These are phyloP conservation scores for Coffea eugenioides DNA, from an alignment of 257 asterid genomes.

Conservation along the genomic window DNA sequence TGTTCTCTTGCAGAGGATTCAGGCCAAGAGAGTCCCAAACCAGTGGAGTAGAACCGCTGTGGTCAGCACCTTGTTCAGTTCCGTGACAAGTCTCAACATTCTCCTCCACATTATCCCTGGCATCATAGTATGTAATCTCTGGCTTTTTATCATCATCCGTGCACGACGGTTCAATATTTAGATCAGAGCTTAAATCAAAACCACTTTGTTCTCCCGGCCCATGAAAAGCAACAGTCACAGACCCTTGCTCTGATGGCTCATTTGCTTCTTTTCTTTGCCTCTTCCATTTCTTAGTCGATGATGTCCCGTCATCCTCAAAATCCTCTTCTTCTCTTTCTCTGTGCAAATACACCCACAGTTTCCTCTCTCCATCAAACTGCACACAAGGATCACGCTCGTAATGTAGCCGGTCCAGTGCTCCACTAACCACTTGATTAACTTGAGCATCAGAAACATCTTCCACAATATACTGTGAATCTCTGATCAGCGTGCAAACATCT, in stretches of 20 bases:
- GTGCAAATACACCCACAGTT: conserved; percentile 91
- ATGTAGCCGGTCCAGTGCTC: conserved; percentile 95
- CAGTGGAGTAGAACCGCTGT: conserved; percentile 33
- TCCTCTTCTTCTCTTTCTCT: conserved; percentile 98
- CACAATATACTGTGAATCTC: conserved; percentile 94
- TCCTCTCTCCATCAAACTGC: conserved; percentile 93
- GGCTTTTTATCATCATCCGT: conserved; percentile 62
- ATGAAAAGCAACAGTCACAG: conserved; percentile 57
- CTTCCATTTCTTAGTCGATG: conserved; percentile 98
- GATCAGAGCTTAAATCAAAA: conserved; percentile 65
- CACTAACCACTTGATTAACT: conserved; percentile 95
- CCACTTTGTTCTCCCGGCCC: conserved; percentile 55
- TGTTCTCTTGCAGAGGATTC: conserved; percentile 50
- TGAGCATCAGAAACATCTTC: conserved; percentile 94
- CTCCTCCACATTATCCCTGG: conserved; percentile 50
- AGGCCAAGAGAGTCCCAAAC: conserved; percentile 45
- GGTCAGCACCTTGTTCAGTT: conserved; percentile 38
- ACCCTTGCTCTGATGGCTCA: conserved; percentile 71
- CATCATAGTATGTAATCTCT: conserved; percentile 46
- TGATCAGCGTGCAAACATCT: conserved; percentile 87
- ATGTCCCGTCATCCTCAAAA: conserved; percentile 98
- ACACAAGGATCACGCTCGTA: conserved; percentile 99
- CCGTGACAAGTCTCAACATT: conserved; percentile 43
- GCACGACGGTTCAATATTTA: conserved; percentile 51
- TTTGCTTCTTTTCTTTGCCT: conserved; percentile 81